Percentiles rank a stretch among this genome's conserved stretches.
Evolutionary conservation across 2,329 filamentous ascomycete species (phyloP).

Genomic region (Diaporthe eres): DNA sequence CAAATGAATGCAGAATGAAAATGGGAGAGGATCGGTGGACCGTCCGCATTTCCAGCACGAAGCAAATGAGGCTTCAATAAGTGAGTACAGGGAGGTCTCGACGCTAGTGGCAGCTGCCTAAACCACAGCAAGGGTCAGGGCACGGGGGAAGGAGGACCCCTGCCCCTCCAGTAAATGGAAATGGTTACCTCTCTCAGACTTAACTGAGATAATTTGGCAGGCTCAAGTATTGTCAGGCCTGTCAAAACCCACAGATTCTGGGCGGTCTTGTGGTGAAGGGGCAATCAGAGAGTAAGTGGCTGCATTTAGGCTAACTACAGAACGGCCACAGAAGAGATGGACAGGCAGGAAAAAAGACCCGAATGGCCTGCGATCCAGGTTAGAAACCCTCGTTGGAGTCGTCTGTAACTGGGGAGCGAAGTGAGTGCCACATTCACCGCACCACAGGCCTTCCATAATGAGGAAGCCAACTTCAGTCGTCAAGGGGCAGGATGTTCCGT

Average conservation of each 20-base stretch:
- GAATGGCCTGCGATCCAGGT: neutral
- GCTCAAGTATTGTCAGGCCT: neutral
- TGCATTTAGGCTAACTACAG: neutral
- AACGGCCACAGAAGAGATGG: neutral
- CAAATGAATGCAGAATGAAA: neutral
- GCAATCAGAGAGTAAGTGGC: neutral
- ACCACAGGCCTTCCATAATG: neutral
- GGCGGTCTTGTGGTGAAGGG: neutral
- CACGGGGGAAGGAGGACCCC: too few species aligned
- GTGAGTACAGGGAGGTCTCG: neutral
- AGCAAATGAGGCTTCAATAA: neutral
- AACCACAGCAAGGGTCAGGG: neutral
- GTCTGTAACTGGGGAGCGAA: too few species aligned
- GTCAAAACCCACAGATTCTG: neutral
- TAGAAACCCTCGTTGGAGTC: neutral
- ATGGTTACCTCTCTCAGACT: neutral
- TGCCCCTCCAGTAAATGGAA: too few species aligned
- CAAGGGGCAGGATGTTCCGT: conserved; percentile 37
- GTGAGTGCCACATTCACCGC: too few species aligned
- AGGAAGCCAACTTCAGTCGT: conserved; percentile 7
- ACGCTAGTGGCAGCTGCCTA: conserved; percentile 17
- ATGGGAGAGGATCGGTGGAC: neutral
- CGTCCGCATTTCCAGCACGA: neutral
- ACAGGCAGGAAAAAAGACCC: neutral
- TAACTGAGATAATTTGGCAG: neutral